These are phyloP conservation scores for Ampelocalamus luodianensis DNA, from an alignment of 176 grass and related monocot genomes.

Conservation along the genomic window DNA sequence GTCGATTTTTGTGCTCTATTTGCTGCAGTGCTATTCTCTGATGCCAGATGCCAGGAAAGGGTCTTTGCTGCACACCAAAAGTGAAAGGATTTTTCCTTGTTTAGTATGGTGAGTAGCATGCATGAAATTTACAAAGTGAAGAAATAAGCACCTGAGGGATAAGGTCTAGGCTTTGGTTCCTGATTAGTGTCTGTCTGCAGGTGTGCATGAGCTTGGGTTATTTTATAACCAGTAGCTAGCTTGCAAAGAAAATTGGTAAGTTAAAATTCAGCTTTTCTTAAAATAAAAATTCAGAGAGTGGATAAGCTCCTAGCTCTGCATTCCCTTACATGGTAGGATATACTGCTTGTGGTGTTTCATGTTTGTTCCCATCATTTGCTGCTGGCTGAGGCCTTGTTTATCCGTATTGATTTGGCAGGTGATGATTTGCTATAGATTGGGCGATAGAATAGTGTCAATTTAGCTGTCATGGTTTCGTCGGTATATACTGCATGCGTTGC, in stretches of 20 bases:
- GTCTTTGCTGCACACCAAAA: constrained; percentile 73
- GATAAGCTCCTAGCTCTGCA: constrained; percentile 1
- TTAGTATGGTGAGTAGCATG: constrained; percentile 17
- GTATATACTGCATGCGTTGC: background rate
- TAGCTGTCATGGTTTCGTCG: background rate
- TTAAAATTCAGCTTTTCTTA: constrained; percentile 7
- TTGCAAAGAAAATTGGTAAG: constrained; percentile 41
- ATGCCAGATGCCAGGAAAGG: constrained; percentile 93
- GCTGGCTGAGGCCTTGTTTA: constrained; percentile 84
- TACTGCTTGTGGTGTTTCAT: constrained; percentile 95
- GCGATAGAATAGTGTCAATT: constrained; percentile 29
- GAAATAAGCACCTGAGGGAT: constrained; percentile 64
- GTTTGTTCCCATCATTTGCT: constrained; percentile 55
- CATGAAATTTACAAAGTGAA: constrained; percentile 15
- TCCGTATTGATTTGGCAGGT: constrained; percentile 79
- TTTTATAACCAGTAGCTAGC: constrained; percentile 60
- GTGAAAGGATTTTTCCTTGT: background rate
- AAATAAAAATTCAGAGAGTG: background rate
- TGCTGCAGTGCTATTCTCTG: constrained; percentile 53
- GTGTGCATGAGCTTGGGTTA: constrained; percentile 36
- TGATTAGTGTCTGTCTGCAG: constrained; percentile 51
- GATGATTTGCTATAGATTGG: constrained; percentile 56
- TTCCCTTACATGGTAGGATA: constrained; percentile 79
- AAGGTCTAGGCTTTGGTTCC: constrained; percentile 61
- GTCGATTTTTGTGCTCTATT: constrained; percentile 42